Percentiles rank a stretch among this genome's conserved stretches.
Conservation (phyloP, 23 red algal species). For the Agarophyton chilense region DNA sequence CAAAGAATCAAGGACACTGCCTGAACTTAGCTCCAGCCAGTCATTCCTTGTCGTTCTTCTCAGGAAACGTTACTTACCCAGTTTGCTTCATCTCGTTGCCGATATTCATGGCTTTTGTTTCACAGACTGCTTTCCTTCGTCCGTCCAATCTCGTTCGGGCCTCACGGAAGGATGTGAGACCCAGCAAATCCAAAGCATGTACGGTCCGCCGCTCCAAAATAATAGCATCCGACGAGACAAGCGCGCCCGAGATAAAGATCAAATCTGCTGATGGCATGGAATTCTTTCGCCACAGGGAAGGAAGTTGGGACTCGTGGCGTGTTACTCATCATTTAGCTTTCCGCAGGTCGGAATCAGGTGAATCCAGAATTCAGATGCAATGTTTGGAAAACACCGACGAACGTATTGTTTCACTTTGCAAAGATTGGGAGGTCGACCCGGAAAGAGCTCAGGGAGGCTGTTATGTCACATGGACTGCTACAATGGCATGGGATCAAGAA, state of each 20-base stretch:
- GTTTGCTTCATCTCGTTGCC: neutral
- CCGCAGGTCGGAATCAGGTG: conserved; percentile 84
- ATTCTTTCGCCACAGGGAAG: conserved; percentile 92
- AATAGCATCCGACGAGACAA: neutral
- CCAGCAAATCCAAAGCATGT: neutral
- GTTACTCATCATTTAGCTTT: conserved; percentile 99
- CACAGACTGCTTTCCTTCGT: conserved; percentile 13
- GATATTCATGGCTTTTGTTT: conserved; percentile 12
- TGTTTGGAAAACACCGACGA: conserved; percentile 69
- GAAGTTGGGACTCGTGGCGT: conserved; percentile 84
- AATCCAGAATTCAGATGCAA: conserved; percentile 80
- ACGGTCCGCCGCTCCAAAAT: neutral
- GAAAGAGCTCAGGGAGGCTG: conserved; percentile 75
- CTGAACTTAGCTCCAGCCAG: too few relatives aligned
- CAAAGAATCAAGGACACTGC: too few relatives aligned
- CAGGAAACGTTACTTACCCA: neutral
- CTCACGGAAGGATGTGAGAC: neutral
- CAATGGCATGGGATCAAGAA: conserved; percentile 96
- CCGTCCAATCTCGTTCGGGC: neutral
- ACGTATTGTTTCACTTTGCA: conserved; percentile 75
- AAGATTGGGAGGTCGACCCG: conserved; percentile 57
- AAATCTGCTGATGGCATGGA: conserved; percentile 78
- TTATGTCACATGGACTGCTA: conserved; percentile 90
- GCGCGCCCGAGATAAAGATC: neutral
- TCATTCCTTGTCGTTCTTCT: too few relatives aligned